Evolutionary conservation across 306 rosid genomes (phyloP), one percentile per base, ranked within the genome.

Genomic region (Cucumis hystrix): DNA sequence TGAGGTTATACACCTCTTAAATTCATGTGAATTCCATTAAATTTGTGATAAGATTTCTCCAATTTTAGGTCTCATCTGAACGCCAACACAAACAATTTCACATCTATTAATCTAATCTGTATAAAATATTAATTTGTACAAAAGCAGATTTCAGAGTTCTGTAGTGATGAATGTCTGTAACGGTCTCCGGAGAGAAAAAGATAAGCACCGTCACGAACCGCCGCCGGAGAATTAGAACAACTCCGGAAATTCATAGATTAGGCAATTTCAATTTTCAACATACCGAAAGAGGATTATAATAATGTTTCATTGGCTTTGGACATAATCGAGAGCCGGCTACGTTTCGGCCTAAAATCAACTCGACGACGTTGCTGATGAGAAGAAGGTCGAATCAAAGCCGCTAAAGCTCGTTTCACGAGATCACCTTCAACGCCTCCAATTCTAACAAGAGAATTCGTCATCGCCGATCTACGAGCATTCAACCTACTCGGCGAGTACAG

Each of bases 361-460:
- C 99, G 87, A 35, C 99, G 83, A 58, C 75, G 80, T 81, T 89
- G 99, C 54, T 91, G 92, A 69, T 92, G 99, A 20, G 97, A 95
- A 0, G 99, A 95, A 14, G 99, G 99, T 0, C 99, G 91, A 81
- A 95, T 95, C 87, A 95, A 57, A 16, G 99, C 92, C 0, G 97
- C 37, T 57, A 95, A 78, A 21, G 99, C 99, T 67, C 99, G 85
- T 43, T 80, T 89, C 58, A 95, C 93, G 35, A 95, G 83, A 82
- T 95, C 97, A 18, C 98, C 98, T 61, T 95, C 98, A 1, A 95
- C 98, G 57, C 97, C 96, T 14, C 99, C 91, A 66, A 95, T 95
- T 35, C 98, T 79, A 41, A 95, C 98, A 1, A 95, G 83, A 28
- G 98, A 95, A 84, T 95, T 95, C 66, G 98, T 95, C 98, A 95